Percentiles rank a stretch among this genome's conserved stretches.
These are phyloP conservation scores for Ceratocystis smalleyi DNA, from an alignment of 2,329 filamentous ascomycete genomes.

Conservation along the genomic window DNA sequence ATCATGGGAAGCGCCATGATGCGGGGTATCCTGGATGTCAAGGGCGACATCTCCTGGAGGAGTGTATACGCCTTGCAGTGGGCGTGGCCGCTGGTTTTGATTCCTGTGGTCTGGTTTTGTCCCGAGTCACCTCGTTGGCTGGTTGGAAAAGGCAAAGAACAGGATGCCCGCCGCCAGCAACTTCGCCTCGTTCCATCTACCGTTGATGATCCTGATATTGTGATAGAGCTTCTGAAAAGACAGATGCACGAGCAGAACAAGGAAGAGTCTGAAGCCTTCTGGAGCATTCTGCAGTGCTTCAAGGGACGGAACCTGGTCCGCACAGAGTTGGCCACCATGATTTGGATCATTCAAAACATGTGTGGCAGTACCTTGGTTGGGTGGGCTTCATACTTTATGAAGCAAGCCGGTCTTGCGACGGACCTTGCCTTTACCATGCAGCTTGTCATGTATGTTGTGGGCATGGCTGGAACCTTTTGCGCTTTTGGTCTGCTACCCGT, in stretches of 20 bases:
- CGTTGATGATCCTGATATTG: constrained; percentile 20
- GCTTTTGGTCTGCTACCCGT: constrained; percentile 26
- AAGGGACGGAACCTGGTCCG: constrained; percentile 27
- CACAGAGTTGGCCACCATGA: constrained; percentile 25
- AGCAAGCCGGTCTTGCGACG: constrained; percentile 23
- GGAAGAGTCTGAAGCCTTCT: constrained; percentile 19
- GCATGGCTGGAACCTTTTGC: constrained; percentile 27
- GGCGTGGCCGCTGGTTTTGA: constrained; percentile 28
- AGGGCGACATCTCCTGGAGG: constrained; percentile 28
- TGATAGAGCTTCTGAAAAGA: constrained; percentile 17
- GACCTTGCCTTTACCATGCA: constrained; percentile 21
- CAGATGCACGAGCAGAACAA: constrained; percentile 12
- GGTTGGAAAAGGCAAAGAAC: constrained; percentile 26
- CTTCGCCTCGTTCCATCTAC: constrained; percentile 20
- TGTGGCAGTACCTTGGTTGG: constrained; percentile 23
- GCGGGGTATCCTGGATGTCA: constrained; percentile 23
- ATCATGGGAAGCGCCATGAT: constrained; percentile 28
- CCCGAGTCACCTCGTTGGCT: constrained; percentile 32
- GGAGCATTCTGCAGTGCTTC: constrained; percentile 30
- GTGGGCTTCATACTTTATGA: constrained; percentile 27
- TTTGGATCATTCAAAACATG: constrained; percentile 22
- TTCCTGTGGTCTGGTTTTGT: constrained; percentile 25
- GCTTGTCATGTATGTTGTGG: constrained; percentile 24
- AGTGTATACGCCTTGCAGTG: constrained; percentile 32
- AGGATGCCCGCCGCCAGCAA: constrained; percentile 21